These are phyloP conservation scores for Coemansia sp. DNA, from an alignment of 192 early-diverging fungal species.

Conservation along the genomic window DNA sequence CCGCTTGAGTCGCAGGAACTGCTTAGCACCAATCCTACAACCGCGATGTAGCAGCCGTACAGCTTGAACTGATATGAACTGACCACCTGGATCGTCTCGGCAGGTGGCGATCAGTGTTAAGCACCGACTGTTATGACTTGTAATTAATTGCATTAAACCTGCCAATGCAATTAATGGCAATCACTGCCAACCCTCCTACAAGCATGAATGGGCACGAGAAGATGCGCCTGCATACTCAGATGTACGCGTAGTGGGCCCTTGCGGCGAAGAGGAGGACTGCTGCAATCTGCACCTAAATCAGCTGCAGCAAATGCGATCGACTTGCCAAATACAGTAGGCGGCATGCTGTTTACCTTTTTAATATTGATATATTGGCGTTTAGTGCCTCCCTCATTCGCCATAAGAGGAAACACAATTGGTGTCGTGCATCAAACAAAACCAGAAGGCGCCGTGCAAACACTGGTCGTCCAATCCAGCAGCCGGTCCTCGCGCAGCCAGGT, in stretches of 20 bases:
- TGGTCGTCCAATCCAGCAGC: neutral
- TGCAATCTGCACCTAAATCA: neutral
- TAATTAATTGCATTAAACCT: neutral
- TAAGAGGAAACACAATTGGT: neutral
- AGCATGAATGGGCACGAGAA: neutral
- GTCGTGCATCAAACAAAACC: neutral
- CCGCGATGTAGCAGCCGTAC: neutral
- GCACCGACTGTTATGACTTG: neutral
- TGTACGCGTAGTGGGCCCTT: neutral
- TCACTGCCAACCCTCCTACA: neutral
- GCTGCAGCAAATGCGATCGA: neutral
- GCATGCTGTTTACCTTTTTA: neutral
- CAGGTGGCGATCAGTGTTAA: too few relatives aligned
- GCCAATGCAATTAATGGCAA: neutral
- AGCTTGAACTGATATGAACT: neutral
- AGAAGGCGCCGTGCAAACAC: neutral
- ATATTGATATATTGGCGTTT: neutral
- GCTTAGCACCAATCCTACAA: neutral
- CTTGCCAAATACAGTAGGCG: neutral
- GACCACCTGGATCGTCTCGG: neutral
- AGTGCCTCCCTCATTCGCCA: neutral
- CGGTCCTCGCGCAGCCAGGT: neutral
- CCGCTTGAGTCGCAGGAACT: neutral
- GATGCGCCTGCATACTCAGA: neutral
- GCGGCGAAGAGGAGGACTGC: neutral